A percentile compares a stretch with the other conserved stretches of the same genome.
These are phyloP conservation scores for Xylariales sp. DNA, from an alignment of 2,329 filamentous ascomycete species.

Conservation along the genomic window DNA sequence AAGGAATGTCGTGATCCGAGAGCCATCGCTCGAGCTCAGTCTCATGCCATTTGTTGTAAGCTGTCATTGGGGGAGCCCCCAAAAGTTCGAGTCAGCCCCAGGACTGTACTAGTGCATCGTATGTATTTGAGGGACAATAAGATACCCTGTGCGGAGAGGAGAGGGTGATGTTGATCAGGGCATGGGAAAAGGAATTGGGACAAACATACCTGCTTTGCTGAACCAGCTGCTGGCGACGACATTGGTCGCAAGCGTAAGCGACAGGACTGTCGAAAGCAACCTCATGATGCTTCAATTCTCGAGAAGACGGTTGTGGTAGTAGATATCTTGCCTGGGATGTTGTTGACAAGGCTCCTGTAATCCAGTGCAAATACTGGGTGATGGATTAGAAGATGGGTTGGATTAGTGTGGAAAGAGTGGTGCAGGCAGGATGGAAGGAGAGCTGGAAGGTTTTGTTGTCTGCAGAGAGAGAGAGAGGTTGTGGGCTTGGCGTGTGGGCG, in stretches of 20 bases:
- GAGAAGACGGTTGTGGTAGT: constrained; percentile 8
- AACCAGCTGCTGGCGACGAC: constrained; percentile 78
- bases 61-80: too few relatives aligned
- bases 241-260: constrained; percentile 69
- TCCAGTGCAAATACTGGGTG: constrained; percentile 1
- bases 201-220: constrained; percentile 69
- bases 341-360: constrained; percentile 3
- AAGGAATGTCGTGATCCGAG: constrained; percentile 83
- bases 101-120: too few relatives aligned
- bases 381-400: constrained; percentile 1
- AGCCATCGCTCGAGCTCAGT: constrained; percentile 97
- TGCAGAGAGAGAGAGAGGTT: too few relatives aligned
- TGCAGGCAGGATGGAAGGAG: constrained; percentile 4
- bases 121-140: too few relatives aligned
- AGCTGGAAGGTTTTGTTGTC: constrained; percentile 11
- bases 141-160: too few relatives aligned
- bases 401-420: neutral
- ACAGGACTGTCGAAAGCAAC: constrained; percentile 65
- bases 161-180: constrained; percentile 8
- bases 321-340: neutral
- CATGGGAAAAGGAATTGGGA: too few relatives aligned
- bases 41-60: constrained; percentile 98
- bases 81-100: too few relatives aligned
- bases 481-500: too few relatives aligned
- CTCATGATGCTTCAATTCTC: constrained; percentile 63